Evolutionary conservation across 164 flowering plant species (phyloP).

Genomic region (Piper betle): DNA sequence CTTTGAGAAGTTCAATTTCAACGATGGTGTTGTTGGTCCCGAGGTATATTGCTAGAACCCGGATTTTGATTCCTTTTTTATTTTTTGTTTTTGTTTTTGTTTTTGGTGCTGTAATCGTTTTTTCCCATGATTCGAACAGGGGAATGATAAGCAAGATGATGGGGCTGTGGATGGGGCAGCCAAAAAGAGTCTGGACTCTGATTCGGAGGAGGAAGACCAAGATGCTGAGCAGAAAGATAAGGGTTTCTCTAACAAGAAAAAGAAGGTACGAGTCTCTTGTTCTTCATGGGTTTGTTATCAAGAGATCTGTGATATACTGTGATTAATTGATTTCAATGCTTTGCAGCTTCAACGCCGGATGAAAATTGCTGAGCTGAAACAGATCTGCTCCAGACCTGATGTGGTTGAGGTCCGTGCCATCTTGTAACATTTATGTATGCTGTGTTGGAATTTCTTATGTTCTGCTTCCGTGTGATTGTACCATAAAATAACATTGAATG

Average conservation of each 20-base stretch:
- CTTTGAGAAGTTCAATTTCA: conserved; percentile 64
- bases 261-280: conserved; percentile 42
- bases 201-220: conserved; percentile 63
- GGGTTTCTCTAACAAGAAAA: conserved; percentile 83
- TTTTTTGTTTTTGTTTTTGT: neutral
- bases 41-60: conserved; percentile 9
- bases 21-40: conserved; percentile 21
- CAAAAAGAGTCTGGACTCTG: conserved; percentile 58
- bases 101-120: neutral
- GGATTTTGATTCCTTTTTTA: too few relatives aligned
- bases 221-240: conserved; percentile 69
- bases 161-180: conserved; percentile 31
- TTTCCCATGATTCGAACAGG: conserved; percentile 21
- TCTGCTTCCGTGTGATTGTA: neutral
- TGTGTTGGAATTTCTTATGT: neutral
- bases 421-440: neutral
- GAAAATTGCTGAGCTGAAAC: conserved; percentile 96
- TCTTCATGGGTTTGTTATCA: neutral
- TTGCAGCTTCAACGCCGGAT: conserved; percentile 78
- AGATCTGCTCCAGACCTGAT: conserved; percentile 82
- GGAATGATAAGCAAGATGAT: conserved; percentile 59
- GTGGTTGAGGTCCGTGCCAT: conserved; percentile 72
- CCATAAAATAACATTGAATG: too few relatives aligned
- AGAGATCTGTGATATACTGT: too few relatives aligned
- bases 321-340: neutral